Percentiles rank a stretch among this genome's conserved stretches.
phyloP scores from a whole-genome alignment of 331 rosid genomes.

The Pyracantha coccinea region DNA sequence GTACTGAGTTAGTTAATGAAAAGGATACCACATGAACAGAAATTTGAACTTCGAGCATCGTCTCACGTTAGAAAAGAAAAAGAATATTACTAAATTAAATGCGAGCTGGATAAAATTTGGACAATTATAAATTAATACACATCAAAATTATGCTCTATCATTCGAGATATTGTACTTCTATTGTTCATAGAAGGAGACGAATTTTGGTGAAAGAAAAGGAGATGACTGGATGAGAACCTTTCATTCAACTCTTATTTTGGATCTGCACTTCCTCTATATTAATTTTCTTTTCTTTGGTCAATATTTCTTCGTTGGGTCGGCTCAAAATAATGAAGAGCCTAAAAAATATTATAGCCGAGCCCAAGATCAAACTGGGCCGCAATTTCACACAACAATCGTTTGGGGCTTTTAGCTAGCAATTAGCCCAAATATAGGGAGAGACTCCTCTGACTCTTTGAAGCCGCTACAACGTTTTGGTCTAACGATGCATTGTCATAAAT shows the following conservation, averaged over 20 bases:
- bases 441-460: background rate
- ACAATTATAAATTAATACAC: too few relatives aligned
- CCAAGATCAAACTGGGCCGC: background rate
- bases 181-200: background rate
- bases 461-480: accelerated
- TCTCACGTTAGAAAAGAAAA: too few relatives aligned
- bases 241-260: background rate
- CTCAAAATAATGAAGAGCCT: background rate
- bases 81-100: too few relatives aligned
- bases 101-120: too few relatives aligned
- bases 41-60: too few relatives aligned
- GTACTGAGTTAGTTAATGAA: too few relatives aligned
- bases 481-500: too few relatives aligned
- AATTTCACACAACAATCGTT: too few relatives aligned
- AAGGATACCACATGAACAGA: too few relatives aligned
- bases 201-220: background rate
- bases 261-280: background rate
- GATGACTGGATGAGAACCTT: too few relatives aligned
- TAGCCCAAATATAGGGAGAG: background rate
- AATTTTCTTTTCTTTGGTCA: background rate
- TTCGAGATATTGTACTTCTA: too few relatives aligned
- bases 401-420: background rate
- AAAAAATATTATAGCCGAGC: background rate
- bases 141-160: too few relatives aligned
- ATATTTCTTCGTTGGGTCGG: background rate